Evolutionary conservation across 2,329 filamentous ascomycete genomes (phyloP).

Genomic region (Ophiostoma populinum): DNA sequence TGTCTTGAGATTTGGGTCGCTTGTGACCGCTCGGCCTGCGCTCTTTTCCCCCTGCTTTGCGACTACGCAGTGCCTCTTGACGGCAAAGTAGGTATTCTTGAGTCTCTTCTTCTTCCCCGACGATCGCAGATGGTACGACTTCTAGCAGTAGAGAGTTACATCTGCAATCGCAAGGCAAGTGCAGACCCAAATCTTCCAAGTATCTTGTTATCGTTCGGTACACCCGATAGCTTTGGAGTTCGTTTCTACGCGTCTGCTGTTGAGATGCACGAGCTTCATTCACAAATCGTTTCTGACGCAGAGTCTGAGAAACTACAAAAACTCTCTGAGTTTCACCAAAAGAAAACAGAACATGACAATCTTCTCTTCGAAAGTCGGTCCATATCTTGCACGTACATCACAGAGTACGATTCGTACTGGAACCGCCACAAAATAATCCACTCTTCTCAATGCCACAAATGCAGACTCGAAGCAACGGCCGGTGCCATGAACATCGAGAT

Average conservation of each 20-base stretch:
- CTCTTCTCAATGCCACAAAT: conserved; percentile 15
- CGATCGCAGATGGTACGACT: conserved; percentile 29
- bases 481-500: conserved; percentile 26
- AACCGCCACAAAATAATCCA: too few relatives aligned
- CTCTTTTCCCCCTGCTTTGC: conserved; percentile 21
- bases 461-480: conserved; percentile 11
- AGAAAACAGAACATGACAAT: not conserved
- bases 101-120: conserved; percentile 27
- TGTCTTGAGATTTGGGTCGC: conserved; percentile 41
- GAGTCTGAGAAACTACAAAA: not conserved
- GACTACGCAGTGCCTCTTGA: too few relatives aligned
- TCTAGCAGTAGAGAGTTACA: conserved; percentile 26
- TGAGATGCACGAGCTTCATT: too few relatives aligned
- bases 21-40: conserved; percentile 29
- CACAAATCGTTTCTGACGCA: not conserved
- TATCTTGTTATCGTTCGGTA: too few relatives aligned
- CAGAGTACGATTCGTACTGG: not conserved
- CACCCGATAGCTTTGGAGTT: too few relatives aligned
- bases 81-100: too few relatives aligned
- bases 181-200: too few relatives aligned
- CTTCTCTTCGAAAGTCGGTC: too few relatives aligned
- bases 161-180: conserved; percentile 24
- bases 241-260: too few relatives aligned
- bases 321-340: not conserved
- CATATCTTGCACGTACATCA: too few relatives aligned